phyloP scores from a whole-genome alignment of 2,329 filamentous ascomycete species.

The Diaporthe sp. region DNA sequence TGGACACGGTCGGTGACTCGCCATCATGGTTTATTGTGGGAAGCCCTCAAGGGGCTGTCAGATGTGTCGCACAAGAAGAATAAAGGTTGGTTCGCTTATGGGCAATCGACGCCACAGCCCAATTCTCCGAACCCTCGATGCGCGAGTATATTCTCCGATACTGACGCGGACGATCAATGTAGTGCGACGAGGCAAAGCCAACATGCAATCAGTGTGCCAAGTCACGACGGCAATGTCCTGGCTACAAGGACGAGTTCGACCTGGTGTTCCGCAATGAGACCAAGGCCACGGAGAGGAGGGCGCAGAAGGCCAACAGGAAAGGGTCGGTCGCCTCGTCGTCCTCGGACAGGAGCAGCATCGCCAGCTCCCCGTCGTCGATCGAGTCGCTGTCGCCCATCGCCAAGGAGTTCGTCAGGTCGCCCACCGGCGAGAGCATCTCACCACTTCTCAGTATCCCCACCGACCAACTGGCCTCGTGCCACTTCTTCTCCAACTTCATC shows the following conservation, averaged over 20 bases:
- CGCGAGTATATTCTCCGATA: constrained; percentile 3
- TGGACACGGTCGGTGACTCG: constrained; percentile 21
- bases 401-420: constrained; percentile 44
- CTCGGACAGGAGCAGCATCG: constrained; percentile 44
- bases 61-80: constrained; percentile 80
- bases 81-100: constrained; percentile 70
- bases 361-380: constrained; percentile 44
- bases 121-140: not conserved
- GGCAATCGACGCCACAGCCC: not conserved
- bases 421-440: constrained; percentile 48
- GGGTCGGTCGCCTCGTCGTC: constrained; percentile 51
- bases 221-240: constrained; percentile 74
- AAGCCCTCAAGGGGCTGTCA: constrained; percentile 79
- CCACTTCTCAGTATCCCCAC: constrained; percentile 61
- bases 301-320: constrained; percentile 69
- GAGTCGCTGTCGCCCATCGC: constrained; percentile 43
- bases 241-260: constrained; percentile 80
- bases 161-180: constrained; percentile 40
- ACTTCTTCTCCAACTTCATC: constrained; percentile 74
- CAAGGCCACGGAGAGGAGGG: constrained; percentile 74
- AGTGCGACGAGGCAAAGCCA: constrained; percentile 79
- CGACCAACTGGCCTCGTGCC: constrained; percentile 69
- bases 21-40: constrained; percentile 74
- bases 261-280: constrained; percentile 81
- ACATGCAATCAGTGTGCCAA: constrained; percentile 76